Conservation (phyloP, 164 flowering plant genomes). For the Berberis thunbergii region DNA sequence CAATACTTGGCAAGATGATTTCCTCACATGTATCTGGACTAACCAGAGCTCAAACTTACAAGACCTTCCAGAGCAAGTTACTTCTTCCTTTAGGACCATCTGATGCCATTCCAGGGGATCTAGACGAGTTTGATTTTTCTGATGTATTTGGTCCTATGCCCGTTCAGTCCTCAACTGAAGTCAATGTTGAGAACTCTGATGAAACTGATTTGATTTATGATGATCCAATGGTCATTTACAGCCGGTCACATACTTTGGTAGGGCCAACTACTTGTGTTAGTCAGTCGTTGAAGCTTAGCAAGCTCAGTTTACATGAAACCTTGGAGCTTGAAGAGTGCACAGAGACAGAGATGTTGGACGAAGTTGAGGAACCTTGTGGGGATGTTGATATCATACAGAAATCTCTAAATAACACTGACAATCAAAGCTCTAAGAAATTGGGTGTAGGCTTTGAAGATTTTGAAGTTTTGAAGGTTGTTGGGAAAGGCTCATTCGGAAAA, state of each 20-base stretch:
- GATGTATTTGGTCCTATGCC: slow-evolving; percentile 86
- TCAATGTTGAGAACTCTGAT: slow-evolving; percentile 17
- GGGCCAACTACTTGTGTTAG: slow-evolving; percentile 58
- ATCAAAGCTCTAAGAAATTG: slow-evolving; percentile 12
- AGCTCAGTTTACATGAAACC: slow-evolving; percentile 39
- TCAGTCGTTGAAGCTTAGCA: slow-evolving; percentile 48
- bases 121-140: slow-evolving; percentile 68
- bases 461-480: slow-evolving; percentile 79
- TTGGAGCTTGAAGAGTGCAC: slow-evolving; percentile 32
- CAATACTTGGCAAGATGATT: slow-evolving; percentile 41
- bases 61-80: slow-evolving; percentile 25
- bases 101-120: slow-evolving; percentile 35
- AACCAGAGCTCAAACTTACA: slow-evolving; percentile 16
- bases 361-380: slow-evolving; percentile 16
- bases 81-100: slow-evolving; percentile 31
- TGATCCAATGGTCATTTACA: slow-evolving; percentile 49
- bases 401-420: slow-evolving; percentile 8
- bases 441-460: slow-evolving; percentile 70
- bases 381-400: slow-evolving; percentile 18
- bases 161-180: slow-evolving; percentile 29
- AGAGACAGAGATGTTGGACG: slow-evolving; percentile 16
- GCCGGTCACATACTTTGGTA: slow-evolving; percentile 68
- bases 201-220: slow-evolving; percentile 34
- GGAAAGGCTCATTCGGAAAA: slow-evolving; percentile 90
- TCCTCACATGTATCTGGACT: slow-evolving; percentile 38